Conservation (phyloP, 106 monocot species). For the Acanthochlamys bracteata region DNA sequence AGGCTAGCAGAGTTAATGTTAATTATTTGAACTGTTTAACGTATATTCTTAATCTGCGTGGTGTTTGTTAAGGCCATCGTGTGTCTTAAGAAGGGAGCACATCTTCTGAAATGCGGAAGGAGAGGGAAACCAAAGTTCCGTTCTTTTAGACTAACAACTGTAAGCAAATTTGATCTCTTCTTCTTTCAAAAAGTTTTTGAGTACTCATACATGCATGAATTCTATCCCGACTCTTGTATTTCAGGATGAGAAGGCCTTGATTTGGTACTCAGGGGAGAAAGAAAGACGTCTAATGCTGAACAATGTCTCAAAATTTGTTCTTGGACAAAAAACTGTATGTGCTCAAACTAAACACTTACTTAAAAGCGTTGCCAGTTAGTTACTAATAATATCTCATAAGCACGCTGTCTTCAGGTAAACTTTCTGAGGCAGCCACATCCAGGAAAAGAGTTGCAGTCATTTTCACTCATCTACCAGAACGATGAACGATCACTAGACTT, state of each 20-base stretch:
- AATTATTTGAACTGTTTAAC: background rate
- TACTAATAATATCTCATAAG: background rate
- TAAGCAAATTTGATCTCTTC: slow-evolving; percentile 10
- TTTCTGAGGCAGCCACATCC: slow-evolving; percentile 47
- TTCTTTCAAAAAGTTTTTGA: no score
- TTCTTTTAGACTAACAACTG: slow-evolving; percentile 54
- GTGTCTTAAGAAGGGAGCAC: slow-evolving; percentile 60
- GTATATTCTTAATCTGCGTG: slow-evolving; percentile 2
- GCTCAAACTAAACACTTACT: background rate
- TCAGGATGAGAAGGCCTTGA: slow-evolving; percentile 68
- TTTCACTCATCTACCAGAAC: slow-evolving; percentile 64
- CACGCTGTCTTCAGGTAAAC: slow-evolving; percentile 40
- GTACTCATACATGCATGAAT: background rate
- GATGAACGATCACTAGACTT: slow-evolving; percentile 62
- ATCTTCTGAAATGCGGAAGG: slow-evolving; percentile 66
- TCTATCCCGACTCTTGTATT: slow-evolving; percentile 3
- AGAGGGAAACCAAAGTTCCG: slow-evolving; percentile 64
- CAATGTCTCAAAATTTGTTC: slow-evolving; percentile 45
- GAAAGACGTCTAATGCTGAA: slow-evolving; percentile 57
- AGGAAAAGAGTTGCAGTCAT: slow-evolving; percentile 50
- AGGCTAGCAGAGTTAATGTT: no score
- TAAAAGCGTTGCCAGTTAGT: background rate
- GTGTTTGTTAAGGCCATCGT: slow-evolving; percentile 45
- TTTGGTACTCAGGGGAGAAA: slow-evolving; percentile 64
- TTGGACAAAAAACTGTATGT: slow-evolving; percentile 69